Evolutionary conservation across 202 grass and related monocot species (phyloP).

Genomic region (Panicum hallii): DNA sequence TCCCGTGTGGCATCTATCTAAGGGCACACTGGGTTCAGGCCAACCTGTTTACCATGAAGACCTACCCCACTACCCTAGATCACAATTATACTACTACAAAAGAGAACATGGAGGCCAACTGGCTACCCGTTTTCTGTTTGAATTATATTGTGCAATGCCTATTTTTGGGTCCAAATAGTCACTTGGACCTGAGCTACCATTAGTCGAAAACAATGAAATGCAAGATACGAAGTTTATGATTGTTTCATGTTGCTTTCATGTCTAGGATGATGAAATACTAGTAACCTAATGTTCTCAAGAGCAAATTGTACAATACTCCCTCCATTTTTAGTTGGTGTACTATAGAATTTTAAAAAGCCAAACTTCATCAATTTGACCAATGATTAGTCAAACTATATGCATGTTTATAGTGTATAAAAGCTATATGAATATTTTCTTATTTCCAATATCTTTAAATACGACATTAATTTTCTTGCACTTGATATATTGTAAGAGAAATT

Average conservation of each 20-base stretch:
- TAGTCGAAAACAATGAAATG: conserved; percentile 5
- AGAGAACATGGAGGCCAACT: neutral
- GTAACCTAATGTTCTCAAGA: neutral
- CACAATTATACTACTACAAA: neutral
- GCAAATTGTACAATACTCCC: neutral
- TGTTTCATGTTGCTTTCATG: neutral
- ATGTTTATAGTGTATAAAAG: neutral
- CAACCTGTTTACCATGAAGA: neutral
- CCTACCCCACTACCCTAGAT: neutral
- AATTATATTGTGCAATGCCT: neutral
- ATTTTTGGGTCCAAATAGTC: neutral
- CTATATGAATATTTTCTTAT: neutral
- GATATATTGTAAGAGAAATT: neutral
- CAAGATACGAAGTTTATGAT: neutral
- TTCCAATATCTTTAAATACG: neutral
- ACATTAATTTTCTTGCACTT: neutral
- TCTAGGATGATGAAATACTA: conserved; percentile 3
- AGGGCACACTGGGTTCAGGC: neutral
- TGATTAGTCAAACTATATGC: neutral
- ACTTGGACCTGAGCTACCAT: neutral
- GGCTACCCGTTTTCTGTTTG: neutral
- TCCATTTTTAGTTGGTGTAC: neutral
- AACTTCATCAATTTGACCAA: neutral
- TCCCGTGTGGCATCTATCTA: neutral
- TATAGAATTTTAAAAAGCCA: neutral